Evolutionary conservation across 352 stramenopile species (phyloP).

Genomic region (Phytopythium boreale): DNA sequence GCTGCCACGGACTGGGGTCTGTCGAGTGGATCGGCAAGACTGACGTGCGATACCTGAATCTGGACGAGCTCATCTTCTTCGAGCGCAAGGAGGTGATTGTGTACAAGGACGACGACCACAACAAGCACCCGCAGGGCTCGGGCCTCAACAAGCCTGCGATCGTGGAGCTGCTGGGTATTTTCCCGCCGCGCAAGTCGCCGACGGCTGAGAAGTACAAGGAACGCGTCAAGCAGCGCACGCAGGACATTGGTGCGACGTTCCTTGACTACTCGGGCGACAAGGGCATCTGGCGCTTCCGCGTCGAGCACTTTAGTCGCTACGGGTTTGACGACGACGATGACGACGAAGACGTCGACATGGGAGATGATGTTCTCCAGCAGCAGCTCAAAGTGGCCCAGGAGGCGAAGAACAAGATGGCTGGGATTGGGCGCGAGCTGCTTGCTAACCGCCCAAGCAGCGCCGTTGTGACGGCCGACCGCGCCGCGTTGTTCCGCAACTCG

Average conservation of each 20-base stretch:
- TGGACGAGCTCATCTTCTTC: constrained; percentile 79
- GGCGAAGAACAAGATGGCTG: constrained; percentile 24
- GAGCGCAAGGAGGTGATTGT: constrained; percentile 87
- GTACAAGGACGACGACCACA: constrained; percentile 81
- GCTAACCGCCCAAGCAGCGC: constrained; percentile 10
- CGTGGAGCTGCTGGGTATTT: constrained; percentile 76
- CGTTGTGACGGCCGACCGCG: constrained; percentile 30
- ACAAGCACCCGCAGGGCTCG: constrained; percentile 73
- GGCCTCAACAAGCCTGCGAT: constrained; percentile 78
- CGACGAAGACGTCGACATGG: constrained; percentile 47
- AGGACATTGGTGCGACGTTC: constrained; percentile 74
- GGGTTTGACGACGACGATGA: constrained; percentile 77
- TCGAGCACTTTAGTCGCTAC: constrained; percentile 87
- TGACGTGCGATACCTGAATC: constrained; percentile 72
- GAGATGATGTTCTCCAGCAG: constrained; percentile 12
- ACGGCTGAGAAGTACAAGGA: constrained; percentile 68
- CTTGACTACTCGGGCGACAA: constrained; percentile 72
- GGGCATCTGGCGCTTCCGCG: constrained; percentile 82
- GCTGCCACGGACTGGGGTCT: constrained; percentile 71
- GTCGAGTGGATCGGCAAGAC: constrained; percentile 82
- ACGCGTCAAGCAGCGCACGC: constrained; percentile 70
- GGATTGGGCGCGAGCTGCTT: constrained; percentile 18
- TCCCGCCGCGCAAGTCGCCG: constrained; percentile 59
- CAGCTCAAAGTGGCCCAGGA: constrained; percentile 15
- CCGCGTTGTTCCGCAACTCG: constrained; percentile 41